Percentiles rank a stretch among this genome's conserved stretches.
phyloP scores from a whole-genome alignment of 2,329 filamentous ascomycete species.

The Westerdykella ornata region DNA sequence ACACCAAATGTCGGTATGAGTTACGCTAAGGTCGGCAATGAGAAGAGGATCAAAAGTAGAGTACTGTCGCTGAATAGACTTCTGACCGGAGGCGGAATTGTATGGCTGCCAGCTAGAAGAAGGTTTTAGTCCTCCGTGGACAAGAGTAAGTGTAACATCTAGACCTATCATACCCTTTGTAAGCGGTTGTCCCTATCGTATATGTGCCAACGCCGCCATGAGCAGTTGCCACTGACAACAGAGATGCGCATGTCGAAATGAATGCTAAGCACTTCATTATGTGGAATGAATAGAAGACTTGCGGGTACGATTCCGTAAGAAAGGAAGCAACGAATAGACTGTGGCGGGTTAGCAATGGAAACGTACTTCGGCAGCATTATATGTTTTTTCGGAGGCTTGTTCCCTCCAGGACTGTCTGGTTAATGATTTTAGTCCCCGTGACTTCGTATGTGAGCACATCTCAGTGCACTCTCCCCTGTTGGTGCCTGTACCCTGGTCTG shows the following conservation, averaged over 20 bases:
- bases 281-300: slow-evolving; percentile 2
- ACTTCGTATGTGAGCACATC: too few species aligned
- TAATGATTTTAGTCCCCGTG: too few species aligned
- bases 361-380: background rate
- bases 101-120: slow-evolving; percentile 24
- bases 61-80: slow-evolving; percentile 26
- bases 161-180: slow-evolving; percentile 17
- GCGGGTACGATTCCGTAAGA: background rate
- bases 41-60: slow-evolving; percentile 20
- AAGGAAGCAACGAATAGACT: slow-evolving; percentile 1
- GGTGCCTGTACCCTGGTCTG: slow-evolving; percentile 1
- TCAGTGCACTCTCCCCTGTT: too few species aligned
- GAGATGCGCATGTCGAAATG: slow-evolving; percentile 14
- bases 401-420: too few species aligned
- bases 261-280: slow-evolving; percentile 19
- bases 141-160: background rate
- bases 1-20: background rate
- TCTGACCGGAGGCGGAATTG: slow-evolving; percentile 21
- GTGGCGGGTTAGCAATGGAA: background rate
- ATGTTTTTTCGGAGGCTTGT: too few species aligned
- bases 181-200: slow-evolving; percentile 17
- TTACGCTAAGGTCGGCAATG: slow-evolving; percentile 22
- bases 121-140: background rate
- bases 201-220: slow-evolving; percentile 27
- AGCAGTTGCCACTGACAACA: slow-evolving; percentile 17